Percentiles rank a stretch among this genome's conserved stretches.
Evolutionary conservation across 2,329 filamentous ascomycete genomes (phyloP).

Genomic region (Ophiocordyceps camponoti-rufipedis): DNA sequence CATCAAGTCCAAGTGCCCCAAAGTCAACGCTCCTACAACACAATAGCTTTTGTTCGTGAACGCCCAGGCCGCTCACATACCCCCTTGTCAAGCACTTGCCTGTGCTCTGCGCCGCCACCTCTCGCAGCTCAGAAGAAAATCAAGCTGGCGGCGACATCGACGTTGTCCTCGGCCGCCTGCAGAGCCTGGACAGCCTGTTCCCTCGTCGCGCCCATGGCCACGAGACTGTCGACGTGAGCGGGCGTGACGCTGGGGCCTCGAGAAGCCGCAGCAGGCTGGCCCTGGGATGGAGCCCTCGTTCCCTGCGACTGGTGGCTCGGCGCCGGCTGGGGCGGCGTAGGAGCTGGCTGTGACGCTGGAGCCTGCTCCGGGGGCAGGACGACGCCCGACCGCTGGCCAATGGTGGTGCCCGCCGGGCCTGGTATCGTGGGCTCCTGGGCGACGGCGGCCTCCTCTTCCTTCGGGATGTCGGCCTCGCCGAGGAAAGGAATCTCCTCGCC

Average conservation of each 20-base stretch:
- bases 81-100: background rate
- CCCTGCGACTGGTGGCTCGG: conserved; percentile 9
- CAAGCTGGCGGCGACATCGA: conserved; percentile 36
- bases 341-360: conserved; percentile 3
- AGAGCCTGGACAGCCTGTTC: conserved; percentile 65
- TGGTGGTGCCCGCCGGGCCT: conserved; percentile 75
- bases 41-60: no score
- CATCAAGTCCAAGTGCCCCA: no score
- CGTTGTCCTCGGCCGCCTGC: conserved; percentile 66
- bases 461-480: conserved; percentile 88
- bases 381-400: conserved; percentile 69
- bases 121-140: conserved; percentile 4
- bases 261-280: conserved; percentile 10
- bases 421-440: conserved; percentile 67
- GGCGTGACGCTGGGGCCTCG: conserved; percentile 25
- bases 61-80: background rate
- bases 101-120: background rate
- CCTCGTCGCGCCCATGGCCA: conserved; percentile 58
- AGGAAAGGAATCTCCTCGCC: conserved; percentile 79
- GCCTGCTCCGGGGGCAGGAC: conserved; percentile 24
- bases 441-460: conserved; percentile 54
- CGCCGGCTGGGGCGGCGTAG: conserved; percentile 8
- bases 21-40: no score
- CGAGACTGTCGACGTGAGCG: conserved; percentile 57
- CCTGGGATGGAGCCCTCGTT: conserved; percentile 6